Evolutionary conservation across 441 rosid species (phyloP), one percentile per base, ranked within the genome.

Genomic region (Aleurites moluccanus): DNA sequence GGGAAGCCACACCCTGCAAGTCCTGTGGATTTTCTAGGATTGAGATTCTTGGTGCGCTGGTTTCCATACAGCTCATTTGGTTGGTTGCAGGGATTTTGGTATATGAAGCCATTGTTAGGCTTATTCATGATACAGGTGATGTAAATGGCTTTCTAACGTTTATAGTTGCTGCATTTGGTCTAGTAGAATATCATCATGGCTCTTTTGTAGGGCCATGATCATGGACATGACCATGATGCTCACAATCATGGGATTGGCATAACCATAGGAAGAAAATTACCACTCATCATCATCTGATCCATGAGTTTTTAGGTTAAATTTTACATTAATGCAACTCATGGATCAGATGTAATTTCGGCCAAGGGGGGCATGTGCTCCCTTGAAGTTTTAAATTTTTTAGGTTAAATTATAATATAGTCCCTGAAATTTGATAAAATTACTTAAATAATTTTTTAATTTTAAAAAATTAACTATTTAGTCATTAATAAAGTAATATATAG

Each of bases 61-160:
- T 88, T 77, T 90, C 94, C 56, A 88, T 88, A 55, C 94, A 87
- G 80, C 76, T 90, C 82, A 90, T 90, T 61, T 90, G 94, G 94
- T 88, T 90, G 77, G 89, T 90, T 33, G 84, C 92, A 15, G 94
- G 94, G 40, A 88, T 90, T 72, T 84, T 90, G 66, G 92, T 88
- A 1, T 90, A 87, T 64, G 92, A 90, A 80, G 92, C 94, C 77
- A 86, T 88, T 62, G 83, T 45, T 30, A 82, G 94, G 82, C 86
- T 90, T 59, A 79, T 90, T 35, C 57, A 86, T 75, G 82, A 76
- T 61, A 83, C 83, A 3, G 82, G 87, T 68, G 81, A 83, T 67
- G 94, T 88, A 55, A 69, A 84, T 53, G 92, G 92, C 61, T 85
- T 85, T 77, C 84, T 88, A 13, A 90, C 85, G 91, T 90, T 87